Base-by-base conservation (phyloP, 371 early-diverging fungal genomes). In the Mucor indicus region DNA sequence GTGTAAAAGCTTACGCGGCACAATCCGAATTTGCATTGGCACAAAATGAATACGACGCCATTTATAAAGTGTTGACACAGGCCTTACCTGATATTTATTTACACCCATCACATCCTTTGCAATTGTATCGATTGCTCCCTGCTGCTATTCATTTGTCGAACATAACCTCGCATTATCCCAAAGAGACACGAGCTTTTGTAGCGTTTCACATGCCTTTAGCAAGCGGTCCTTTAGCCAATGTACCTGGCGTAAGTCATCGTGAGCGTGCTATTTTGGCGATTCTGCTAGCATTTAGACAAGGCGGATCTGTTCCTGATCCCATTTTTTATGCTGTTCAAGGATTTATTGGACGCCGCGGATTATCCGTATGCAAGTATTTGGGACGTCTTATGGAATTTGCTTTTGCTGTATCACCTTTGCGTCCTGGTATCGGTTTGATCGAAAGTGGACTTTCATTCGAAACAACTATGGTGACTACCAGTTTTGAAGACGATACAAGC, bases 141-240 rank as follows among this genome's bases (percentile, higher is more conserved):
- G 63, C 73, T 16, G 64, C 79, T 27, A 71, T 84, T 27, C 55
- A 75, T 56, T 57, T 81, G 13, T 66, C 82, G 23, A 77, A 80
- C 46, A 45, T 80, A 13, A 75, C 75, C 7, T 71, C 77, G 7
- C 73, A 79, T 38, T 60, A 78, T 48, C 80, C 81, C 19, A 81
- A 81, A 48, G 84, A 84, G 51, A 71, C 84, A 0, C 60, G 84
- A 13, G 80, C 81, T 1, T 72, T 78, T 41, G 72, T 76, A 0
- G 74, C 81, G 1, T 81, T 80, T 48, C 78, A 80, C 32, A 70
- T 81, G 62, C 77, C 81, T 22, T 57, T 84, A 0, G 73, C 84
- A 1, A 75, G 80, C 11, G 84, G 84, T 2, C 69, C 80, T 0
- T 62, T 81, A 8, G 72, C 80, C 13, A 80, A 81, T 47, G 62